These are phyloP conservation scores for Zygoascus biomembranicola DNA, from an alignment of 805 yeast genomes.

Conservation along the genomic window DNA sequence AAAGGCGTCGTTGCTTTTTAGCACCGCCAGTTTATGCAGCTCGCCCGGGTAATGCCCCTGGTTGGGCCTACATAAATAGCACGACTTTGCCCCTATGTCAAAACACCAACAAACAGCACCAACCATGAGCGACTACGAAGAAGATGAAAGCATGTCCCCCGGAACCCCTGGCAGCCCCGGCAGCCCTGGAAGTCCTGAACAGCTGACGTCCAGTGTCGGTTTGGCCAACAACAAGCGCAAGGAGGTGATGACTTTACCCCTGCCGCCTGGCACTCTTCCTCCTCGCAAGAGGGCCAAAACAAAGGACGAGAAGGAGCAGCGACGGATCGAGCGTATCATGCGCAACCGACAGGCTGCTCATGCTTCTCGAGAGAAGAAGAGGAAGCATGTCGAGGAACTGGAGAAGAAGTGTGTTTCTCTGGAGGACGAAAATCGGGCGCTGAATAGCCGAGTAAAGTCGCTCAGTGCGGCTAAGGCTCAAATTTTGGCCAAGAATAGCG, in stretches of 20 bases:
- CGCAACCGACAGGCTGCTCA: slow-evolving; percentile 97
- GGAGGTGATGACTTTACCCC: slow-evolving; percentile 26
- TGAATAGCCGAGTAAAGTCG: neutral
- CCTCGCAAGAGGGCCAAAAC: slow-evolving; percentile 97
- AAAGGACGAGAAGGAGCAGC: slow-evolving; percentile 92
- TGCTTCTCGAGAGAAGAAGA: slow-evolving; percentile 92
- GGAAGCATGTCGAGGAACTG: slow-evolving; percentile 80
- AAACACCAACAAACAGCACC: neutral
- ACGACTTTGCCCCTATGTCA: neutral
- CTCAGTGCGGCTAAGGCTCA: neutral
- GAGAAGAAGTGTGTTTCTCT: slow-evolving; percentile 43
- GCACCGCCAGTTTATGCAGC: neutral
- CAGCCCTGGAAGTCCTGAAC: neutral
- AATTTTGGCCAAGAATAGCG: neutral
- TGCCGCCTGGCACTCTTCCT: slow-evolving; percentile 50
- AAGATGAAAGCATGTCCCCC: neutral
- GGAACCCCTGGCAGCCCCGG: neutral
- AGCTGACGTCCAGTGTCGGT: neutral
- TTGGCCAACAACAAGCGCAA: slow-evolving; percentile 19
- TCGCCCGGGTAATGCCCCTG: neutral
- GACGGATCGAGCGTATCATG: slow-evolving; percentile 84
- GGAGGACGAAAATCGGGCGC: slow-evolving; percentile 18
- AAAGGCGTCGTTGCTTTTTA: too few relatives aligned
- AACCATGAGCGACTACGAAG: neutral
- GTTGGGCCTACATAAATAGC: neutral